phyloP scores from a whole-genome alignment of 805 yeast species.

The Candida schatavii region DNA sequence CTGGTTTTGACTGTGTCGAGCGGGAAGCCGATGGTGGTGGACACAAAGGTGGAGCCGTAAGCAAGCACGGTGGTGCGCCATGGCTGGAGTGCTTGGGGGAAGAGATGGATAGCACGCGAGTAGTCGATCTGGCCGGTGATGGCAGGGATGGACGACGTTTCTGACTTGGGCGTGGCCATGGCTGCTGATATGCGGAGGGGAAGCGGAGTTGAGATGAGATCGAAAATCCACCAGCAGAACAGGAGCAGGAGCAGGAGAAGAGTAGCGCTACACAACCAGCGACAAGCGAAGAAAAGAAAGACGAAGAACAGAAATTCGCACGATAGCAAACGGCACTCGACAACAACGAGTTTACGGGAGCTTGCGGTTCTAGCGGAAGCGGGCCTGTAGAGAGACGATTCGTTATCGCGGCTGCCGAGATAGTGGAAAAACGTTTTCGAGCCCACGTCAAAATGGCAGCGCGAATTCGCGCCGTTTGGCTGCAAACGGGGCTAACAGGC shows the following conservation, averaged over 20 bases:
- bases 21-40: slow-evolving; percentile 78
- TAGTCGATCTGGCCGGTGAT: slow-evolving; percentile 55
- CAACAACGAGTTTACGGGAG: too few relatives aligned
- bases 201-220: not conserved
- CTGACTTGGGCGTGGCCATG: not conserved
- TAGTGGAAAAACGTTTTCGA: too few relatives aligned
- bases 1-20: slow-evolving; percentile 84
- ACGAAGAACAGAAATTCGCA: not conserved
- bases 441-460: too few relatives aligned
- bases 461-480: too few relatives aligned
- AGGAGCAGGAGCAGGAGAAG: slow-evolving; percentile 1
- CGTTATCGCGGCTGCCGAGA: too few relatives aligned
- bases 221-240: slow-evolving; percentile 1
- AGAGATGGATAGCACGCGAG: slow-evolving; percentile 42
- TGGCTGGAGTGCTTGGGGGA: slow-evolving; percentile 49
- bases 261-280: not conserved
- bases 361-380: too few relatives aligned
- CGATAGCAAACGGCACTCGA: not conserved
- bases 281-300: not conserved
- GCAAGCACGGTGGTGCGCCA: slow-evolving; percentile 61
- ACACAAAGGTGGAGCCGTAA: slow-evolving; percentile 56
- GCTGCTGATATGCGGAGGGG: too few relatives aligned
- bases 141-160: slow-evolving; percentile 44
- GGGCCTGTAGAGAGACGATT: too few relatives aligned
- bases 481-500: too few relatives aligned